Base-by-base conservation (phyloP, 1,139 yeast species). In the Sugiyamaella castrensis region DNA sequence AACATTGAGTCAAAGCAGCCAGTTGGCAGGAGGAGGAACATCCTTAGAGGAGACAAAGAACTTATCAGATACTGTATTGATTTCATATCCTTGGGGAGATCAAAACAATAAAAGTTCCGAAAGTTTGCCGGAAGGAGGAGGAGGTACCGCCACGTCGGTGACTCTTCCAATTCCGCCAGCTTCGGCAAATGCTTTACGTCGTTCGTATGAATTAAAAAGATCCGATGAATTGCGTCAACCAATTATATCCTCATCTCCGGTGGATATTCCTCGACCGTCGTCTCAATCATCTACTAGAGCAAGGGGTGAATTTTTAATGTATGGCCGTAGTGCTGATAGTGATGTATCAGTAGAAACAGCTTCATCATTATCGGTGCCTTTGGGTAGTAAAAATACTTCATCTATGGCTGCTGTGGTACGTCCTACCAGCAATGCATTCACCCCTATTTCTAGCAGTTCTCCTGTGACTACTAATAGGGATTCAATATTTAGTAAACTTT, bases 41-140 rank as follows among this genome's bases (percentile, higher is more conserved):
- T 34, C 24, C 12, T 35, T 13, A 2, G 42, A 32, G 4, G 46
- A 47, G 13, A 35, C 29, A 3, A 8, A 27, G 32, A 8, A 42
- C 8, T 36, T 47, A 8, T 47, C 50, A 15, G 50, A 38, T 2
- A 42, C 43, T 9, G 33, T 41, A 19, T 24, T 41, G 10, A 8
- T 47, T 10, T 46, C 46, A 9, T 34, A 47, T 42, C 28, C 50
- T 19, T 47, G 50, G 50, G 50, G 38, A 16, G 50, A 41, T 15
- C 16, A 29, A 6, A 15, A 37, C 13, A 48, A 48, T 31, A 39
- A 12, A 24, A 48, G 51, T 28, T 26, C 45, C 15, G 51, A 48
- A n/a, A 48, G 51, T 33, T 11, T 48, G n/a, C 28, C 32, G n/a
- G n/a, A n/a, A n/a, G n/a, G n/a, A n/a, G n/a, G n/a, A n/a, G n/a